Evolutionary conservation across 1,284 basidiomycete genomes (phyloP), one percentile per base, ranked within the genome.

Genomic region (Pisolithus thermaeus): DNA sequence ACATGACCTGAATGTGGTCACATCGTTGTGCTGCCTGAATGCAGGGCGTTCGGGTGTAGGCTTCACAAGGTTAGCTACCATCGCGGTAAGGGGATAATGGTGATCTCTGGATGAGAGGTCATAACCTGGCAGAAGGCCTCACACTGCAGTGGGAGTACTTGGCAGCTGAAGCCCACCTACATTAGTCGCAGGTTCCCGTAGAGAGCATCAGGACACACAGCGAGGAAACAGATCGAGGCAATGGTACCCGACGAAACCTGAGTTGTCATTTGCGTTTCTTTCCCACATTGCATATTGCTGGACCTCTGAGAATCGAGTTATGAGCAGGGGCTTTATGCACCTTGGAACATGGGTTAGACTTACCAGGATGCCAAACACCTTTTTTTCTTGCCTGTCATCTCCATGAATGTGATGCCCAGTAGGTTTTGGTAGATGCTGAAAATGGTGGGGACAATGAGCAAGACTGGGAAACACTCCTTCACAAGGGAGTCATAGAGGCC

Each of bases 61-160:
- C 64, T 92, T 93, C 3, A 90, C 87, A 3, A 93, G 77, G 66
- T 92, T 92, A 25, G 90, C 90, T 7, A 92, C 90, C 90, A 92
- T 92, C 9, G 85, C 85, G 1, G 81, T 67, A 46, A 88, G 65
- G 2, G 89, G 89, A 67, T 90, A 92, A 63, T 76, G 77, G 43
- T 87, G 79, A 46, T 74, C 74, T 35, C 82, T 83, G 51, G 79
- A 70, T 0, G 75, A 56, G 16, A 68, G 71, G 32, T 67, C 58
- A 59, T 83, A 85, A 4, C 87, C 87, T 0, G 80, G 67, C 12
- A 85, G 72, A 22, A 92, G 72, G 16, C 79, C 76, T 87, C 88
- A 94, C 0, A 93, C 89, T 0, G 90, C 90, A 0, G 91, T 93
- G 91, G 4, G 85, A 81, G 64, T 90, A 92, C 65, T 92, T 93